Conservation (phyloP, 768 basidiomycete species). For the Pleurotus tuber-regium region DNA sequence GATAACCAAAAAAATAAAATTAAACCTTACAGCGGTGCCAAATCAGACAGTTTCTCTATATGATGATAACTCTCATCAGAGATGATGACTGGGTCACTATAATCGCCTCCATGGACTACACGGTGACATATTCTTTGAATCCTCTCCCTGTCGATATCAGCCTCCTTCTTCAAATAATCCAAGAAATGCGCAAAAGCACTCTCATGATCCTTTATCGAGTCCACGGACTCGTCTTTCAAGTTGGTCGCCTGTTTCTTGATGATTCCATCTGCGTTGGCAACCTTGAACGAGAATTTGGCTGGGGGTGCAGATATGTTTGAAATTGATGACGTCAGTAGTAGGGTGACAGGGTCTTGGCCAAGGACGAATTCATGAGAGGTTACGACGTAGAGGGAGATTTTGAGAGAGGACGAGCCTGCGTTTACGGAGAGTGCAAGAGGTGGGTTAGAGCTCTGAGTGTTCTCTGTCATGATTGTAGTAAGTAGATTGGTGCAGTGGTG, state of each 20-base stretch:
- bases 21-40: slow-evolving; percentile 71
- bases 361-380: slow-evolving; percentile 15
- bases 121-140: slow-evolving; percentile 67
- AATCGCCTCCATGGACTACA: slow-evolving; percentile 87
- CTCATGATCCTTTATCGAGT: slow-evolving; percentile 52
- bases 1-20: background rate
- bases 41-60: slow-evolving; percentile 70
- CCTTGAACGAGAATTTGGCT: slow-evolving; percentile 46
- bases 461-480: too few relatives aligned
- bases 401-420: slow-evolving; percentile 85
- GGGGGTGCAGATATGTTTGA: slow-evolving; percentile 58
- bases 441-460: slow-evolving; percentile 2
- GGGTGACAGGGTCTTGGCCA: slow-evolving; percentile 29
- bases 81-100: slow-evolving; percentile 67
- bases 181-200: slow-evolving; percentile 65
- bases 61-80: slow-evolving; percentile 67
- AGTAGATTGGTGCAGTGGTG: background rate
- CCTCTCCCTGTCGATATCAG: slow-evolving; percentile 36
- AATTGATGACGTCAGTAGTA: slow-evolving; percentile 50
- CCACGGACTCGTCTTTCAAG: slow-evolving; percentile 34
- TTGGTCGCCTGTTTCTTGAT: slow-evolving; percentile 23
- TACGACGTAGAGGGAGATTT: slow-evolving; percentile 64
- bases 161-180: slow-evolving; percentile 37
- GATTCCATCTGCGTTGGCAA: slow-evolving; percentile 11
- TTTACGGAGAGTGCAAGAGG: slow-evolving; percentile 66